Conservation (phyloP, 257 asterid species). For the Rhazya stricta region DNA sequence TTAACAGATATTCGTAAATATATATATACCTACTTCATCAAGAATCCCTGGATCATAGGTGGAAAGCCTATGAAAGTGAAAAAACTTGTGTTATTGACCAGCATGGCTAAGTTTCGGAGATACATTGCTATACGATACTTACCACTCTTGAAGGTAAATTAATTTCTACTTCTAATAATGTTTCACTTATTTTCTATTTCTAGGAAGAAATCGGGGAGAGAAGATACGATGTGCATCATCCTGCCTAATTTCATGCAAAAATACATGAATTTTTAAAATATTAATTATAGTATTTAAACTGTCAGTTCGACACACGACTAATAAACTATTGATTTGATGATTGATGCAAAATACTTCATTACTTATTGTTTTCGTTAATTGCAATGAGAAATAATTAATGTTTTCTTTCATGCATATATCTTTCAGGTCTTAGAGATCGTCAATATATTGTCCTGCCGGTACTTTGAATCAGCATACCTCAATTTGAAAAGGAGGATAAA, state of each 20-base stretch:
- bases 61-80: constrained; percentile 25
- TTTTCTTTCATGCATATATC: too few species aligned
- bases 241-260: too few species aligned
- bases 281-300: too few species aligned
- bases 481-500: constrained; percentile 49
- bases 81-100: constrained; percentile 16
- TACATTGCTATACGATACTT: constrained; percentile 39
- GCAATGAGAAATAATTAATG: too few species aligned
- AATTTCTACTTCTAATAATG: background rate
- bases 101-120: constrained; percentile 44
- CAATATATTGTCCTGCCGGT: constrained; percentile 57
- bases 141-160: constrained; percentile 42
- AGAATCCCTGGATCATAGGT: constrained; percentile 34
- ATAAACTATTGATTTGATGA: too few species aligned
- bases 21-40: constrained; percentile 26
- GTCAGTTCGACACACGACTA: too few species aligned
- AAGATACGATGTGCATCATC: too few species aligned
- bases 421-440: constrained; percentile 54
- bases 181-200: too few species aligned
- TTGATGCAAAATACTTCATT: too few species aligned
- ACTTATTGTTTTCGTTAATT: too few species aligned
- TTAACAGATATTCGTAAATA: constrained; percentile 17
- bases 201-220: too few species aligned
- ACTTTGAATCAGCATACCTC: constrained; percentile 38
- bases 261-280: too few species aligned